Conservation (phyloP, 768 basidiomycete species). For the Pleurotus ostreatus region DNA sequence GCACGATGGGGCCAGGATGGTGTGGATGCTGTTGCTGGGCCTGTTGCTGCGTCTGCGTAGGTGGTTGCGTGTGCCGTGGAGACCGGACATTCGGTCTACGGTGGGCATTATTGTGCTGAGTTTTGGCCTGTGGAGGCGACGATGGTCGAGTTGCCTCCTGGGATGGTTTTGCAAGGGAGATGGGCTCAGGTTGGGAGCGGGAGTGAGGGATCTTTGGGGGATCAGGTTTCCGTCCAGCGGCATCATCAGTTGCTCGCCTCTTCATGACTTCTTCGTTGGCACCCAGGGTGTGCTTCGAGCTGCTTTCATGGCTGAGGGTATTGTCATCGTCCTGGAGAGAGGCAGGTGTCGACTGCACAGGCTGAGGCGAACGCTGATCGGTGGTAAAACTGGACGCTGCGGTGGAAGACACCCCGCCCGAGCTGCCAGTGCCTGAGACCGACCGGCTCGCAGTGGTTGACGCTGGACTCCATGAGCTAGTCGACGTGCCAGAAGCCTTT, state of each 20-base stretch:
- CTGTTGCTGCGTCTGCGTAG: constrained; percentile 4
- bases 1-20: constrained; percentile 68
- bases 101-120: neutral
- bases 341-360: neutral
- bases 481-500: neutral
- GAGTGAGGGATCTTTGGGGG: neutral
- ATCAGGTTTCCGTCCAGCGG: neutral
- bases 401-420: constrained; percentile 1
- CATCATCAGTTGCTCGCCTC: neutral
- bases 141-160: neutral
- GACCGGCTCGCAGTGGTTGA: constrained; percentile 4
- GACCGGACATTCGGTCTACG: constrained; percentile 2
- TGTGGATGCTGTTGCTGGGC: constrained; percentile 31
- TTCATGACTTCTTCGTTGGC: neutral
- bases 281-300: neutral
- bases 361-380: neutral
- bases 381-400: constrained; percentile 4
- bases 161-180: neutral
- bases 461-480: constrained; percentile 3
- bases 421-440: neutral
- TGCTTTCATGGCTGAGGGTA: neutral
- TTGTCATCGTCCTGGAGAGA: neutral
- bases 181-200: neutral
- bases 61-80: constrained; percentile 1
- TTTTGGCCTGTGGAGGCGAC: neutral